Evolutionary conservation across 31 red algal genomes (phyloP).

Genomic region (Asparagopsis taxiformis): DNA sequence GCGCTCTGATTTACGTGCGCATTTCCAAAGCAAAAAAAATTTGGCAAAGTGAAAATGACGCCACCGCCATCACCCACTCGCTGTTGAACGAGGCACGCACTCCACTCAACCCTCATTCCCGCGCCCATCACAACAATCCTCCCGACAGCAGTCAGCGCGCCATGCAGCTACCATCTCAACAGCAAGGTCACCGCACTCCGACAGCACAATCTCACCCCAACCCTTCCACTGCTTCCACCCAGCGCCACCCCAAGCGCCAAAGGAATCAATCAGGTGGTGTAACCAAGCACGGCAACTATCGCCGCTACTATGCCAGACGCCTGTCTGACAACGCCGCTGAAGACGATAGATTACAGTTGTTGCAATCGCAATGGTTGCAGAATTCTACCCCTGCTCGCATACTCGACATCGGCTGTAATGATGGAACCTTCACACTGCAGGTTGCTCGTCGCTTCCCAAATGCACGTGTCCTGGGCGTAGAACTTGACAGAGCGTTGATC

Average conservation of each 20-base stretch:
- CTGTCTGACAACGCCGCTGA: constrained; percentile 15
- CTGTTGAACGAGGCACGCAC: no score
- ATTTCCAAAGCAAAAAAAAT: no score
- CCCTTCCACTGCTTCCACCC: no score
- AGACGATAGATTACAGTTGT: constrained; percentile 33
- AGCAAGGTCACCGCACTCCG: no score
- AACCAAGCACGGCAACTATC: constrained; percentile 42
- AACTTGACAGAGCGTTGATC: constrained; percentile 64
- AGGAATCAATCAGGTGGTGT: neutral
- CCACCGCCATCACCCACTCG: no score
- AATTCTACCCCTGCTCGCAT: constrained; percentile 8
- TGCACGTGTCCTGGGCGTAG: constrained; percentile 48
- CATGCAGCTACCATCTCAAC: no score
- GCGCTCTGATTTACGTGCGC: no score
- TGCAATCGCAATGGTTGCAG: neutral
- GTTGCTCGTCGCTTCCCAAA: constrained; percentile 7
- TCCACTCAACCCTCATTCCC: no score
- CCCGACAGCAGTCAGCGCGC: no score
- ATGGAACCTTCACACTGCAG: constrained; percentile 54
- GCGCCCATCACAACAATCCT: no score
- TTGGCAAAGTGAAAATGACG: no score
- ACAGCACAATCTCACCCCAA: no score
- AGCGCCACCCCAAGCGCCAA: neutral
- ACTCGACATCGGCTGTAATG: constrained; percentile 86
- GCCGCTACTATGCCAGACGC: constrained; percentile 53